Evolutionary conservation across 2,329 filamentous ascomycete species (phyloP), one percentile per base, ranked within the genome.

Genomic region (Orbilia brochopaga): DNA sequence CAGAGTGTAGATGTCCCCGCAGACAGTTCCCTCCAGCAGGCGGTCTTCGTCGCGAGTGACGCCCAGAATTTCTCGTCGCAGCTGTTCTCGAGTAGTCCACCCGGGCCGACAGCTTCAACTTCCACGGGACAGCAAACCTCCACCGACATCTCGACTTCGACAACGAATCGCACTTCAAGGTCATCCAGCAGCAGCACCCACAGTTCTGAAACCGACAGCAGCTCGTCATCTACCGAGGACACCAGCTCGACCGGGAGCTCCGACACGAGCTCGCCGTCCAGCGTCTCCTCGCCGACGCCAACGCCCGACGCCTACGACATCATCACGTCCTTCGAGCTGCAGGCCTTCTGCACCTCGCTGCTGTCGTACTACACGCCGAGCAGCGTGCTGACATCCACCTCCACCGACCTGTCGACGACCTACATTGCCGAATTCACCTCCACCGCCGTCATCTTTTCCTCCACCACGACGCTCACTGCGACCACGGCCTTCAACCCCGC

Each of bases 251-350:
- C 13, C 19, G 54, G 35, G 6, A 35, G 17, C 8, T 24, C 35
- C 10, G 19, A 35, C 13, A 37, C 35, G 30, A 27, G 11, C n/a
- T 30, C 40, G 19, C 21, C 19, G 4, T 32, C 21, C 2, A 30
- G 50, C 17, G 7, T n/a, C n/a, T n/a, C n/a, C 44, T 4, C 19
- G 21, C 11, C 24, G 19, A 15, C 23, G 15, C n/a, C 17, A 19
- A 52, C 44, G 10, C 32, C 57, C 6, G 57, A 60, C 19, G 57
- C 57, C 1, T 60, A 60, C 21, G 57, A 60, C 19, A 52, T 60
- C 30, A 60, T 60, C 27, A 51, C 40, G 1, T 1, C 13, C 32
- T 51, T 24, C 15, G 21, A 2, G 17, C 57, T 60, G 17, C 44
- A 60, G 51, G 44, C 2, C 23, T 60, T 51, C 19, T 60, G 57